Conservation (phyloP, 495 filamentous ascomycete genomes). For the Hypoxylon trugodes region DNA sequence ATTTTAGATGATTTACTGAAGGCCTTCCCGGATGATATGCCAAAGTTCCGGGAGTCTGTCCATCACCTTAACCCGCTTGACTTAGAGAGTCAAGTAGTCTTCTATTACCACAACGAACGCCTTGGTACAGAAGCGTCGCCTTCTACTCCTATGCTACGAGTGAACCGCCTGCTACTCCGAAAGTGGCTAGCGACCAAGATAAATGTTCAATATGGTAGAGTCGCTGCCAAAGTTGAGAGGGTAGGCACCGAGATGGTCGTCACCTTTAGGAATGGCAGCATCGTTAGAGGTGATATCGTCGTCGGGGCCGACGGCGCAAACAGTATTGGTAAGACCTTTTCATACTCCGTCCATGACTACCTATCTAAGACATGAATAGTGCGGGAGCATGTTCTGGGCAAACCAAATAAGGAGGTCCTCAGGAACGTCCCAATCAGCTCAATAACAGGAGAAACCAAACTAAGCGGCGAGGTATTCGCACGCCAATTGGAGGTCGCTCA, state of each 20-base stretch:
- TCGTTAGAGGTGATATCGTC: constrained; percentile 37
- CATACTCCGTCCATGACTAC: too few relatives aligned
- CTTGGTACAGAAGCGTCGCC: constrained; percentile 36
- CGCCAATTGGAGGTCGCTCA: constrained; percentile 44
- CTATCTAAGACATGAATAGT: constrained; percentile 19
- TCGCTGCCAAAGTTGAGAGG: constrained; percentile 36
- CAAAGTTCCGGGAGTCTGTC: constrained; percentile 41
- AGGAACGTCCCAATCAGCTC: constrained; percentile 36
- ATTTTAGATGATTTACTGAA: constrained; percentile 43
- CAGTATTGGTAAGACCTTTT: constrained; percentile 39
- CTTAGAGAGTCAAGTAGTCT: constrained; percentile 39
- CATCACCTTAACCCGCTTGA: constrained; percentile 44
- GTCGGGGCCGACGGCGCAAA: constrained; percentile 48
- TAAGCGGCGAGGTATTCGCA: constrained; percentile 33
- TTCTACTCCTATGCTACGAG: constrained; percentile 29
- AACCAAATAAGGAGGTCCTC: constrained; percentile 32
- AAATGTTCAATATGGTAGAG: constrained; percentile 41
- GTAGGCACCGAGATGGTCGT: constrained; percentile 35
- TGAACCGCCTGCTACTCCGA: constrained; percentile 36
- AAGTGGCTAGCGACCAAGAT: constrained; percentile 39
- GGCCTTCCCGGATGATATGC: constrained; percentile 47
- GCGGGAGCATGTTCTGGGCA: constrained; percentile 48
- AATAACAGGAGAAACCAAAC: constrained; percentile 39
- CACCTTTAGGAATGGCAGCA: constrained; percentile 38
- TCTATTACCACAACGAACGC: constrained; percentile 41